Percentiles rank a stretch among this genome's conserved stretches.
phyloP scores from a whole-genome alignment of 2,329 filamentous ascomycete genomes.

The Thermomyces lanuginosus region DNA sequence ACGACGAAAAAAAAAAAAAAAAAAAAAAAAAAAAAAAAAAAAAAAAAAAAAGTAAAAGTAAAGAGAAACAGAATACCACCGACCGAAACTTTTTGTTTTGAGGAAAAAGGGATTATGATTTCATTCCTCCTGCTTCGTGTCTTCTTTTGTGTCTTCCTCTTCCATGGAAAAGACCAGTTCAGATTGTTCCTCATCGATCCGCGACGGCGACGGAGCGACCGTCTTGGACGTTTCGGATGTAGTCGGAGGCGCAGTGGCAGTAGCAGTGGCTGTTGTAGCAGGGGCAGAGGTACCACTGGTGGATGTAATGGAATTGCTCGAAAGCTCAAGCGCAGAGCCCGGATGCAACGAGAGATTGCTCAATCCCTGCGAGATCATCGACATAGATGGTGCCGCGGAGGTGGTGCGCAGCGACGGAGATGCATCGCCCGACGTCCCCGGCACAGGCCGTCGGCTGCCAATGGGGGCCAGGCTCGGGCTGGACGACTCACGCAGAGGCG shows the following conservation, averaged over 20 bases:
- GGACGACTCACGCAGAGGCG: conserved; percentile 46
- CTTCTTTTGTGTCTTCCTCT: conserved; percentile 28
- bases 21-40: conserved; percentile 1
- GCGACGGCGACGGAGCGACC: conserved; percentile 30
- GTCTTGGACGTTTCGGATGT: conserved; percentile 18
- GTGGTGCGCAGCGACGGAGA: conserved; percentile 37
- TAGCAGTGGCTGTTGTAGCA: conserved; percentile 6
- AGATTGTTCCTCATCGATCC: conserved; percentile 33
- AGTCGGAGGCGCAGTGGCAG: conserved; percentile 13
- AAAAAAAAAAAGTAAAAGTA: conserved; percentile 2
- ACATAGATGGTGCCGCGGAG: no score
- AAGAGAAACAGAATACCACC: conserved; percentile 4
- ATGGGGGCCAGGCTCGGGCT: conserved; percentile 38
- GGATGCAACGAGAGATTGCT: conserved; percentile 29
- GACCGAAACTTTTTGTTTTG: conserved; percentile 9
- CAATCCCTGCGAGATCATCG: conserved; percentile 46
- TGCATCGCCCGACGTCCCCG: conserved; percentile 31
- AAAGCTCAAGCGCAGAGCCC: conserved; percentile 21
- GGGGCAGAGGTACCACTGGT: conserved; percentile 22
- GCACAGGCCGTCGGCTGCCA: conserved; percentile 29
- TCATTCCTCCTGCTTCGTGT: conserved; percentile 25
- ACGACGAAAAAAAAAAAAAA: conserved; percentile 1
- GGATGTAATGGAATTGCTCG: conserved; percentile 6
- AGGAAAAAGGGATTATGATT: conserved; percentile 4
- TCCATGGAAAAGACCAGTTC: conserved; percentile 36